Evolutionary conservation across 495 filamentous ascomycete species (phyloP), one percentile per base, ranked within the genome.

Genomic region (Aspergillus sparsus): DNA sequence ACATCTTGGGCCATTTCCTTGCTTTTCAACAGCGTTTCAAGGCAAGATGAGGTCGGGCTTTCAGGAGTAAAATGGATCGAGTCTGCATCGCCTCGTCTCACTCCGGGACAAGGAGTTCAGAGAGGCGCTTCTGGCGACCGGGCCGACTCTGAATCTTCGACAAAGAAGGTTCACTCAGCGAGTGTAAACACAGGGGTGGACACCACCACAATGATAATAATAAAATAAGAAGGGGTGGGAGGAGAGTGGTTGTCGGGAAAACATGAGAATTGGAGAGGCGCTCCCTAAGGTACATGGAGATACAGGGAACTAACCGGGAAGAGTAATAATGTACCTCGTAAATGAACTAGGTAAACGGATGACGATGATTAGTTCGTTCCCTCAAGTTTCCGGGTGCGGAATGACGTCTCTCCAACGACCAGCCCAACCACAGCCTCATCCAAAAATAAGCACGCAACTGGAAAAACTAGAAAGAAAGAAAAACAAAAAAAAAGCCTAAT

Each of bases 1-100:
- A 60, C 71, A 74, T 71, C 67, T 44, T 70, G 69, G 55, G 71
- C 69, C 71, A 74, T 74, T 66, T 61, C 71, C 68, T 65, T 61
- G 54, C 49, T 62, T 62, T 64, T 62, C 64, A 69, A 62, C 53
- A 53, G 50, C 41, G 56, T 63, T 58, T 56, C 57, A 58, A 58
- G 54, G 60, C 50, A 54, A 65, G 60, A 55, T 64, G 64, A 66
- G 53, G 62, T 61, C 62, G 66, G 57, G 56, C 58, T 67, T 52
- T 66, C 52, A 62, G 62, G 63, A 62, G 58, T 54, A 59, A 61
- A 50, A 58, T 60, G 59, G 57, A 60, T 66, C 57, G 62, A 65
- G 62, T 53, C 66, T 64, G 66, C 65, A 68, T 70, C 68, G 63
- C 68, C 68, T 67, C 63, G 49, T 57, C 42, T 46, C 50, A 58